Evolutionary conservation across 805 yeast species (phyloP), one percentile per base, ranked within the genome.

Genomic region (Candida ulmi): DNA sequence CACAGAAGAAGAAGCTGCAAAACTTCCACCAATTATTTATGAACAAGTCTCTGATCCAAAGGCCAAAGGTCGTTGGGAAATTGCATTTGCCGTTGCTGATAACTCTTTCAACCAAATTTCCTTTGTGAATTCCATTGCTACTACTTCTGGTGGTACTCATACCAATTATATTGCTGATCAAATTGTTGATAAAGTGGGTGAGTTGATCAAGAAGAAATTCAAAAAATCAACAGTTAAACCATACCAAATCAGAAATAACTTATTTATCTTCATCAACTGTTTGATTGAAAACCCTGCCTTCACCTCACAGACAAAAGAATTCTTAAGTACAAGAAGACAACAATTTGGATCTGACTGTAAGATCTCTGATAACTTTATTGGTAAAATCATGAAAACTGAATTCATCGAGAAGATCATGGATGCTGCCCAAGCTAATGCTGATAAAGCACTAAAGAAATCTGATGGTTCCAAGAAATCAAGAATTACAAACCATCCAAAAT

Each of bases 291-390:
- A 93, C 52, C 99, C 99, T 0, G 95, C 98, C 0, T 93, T 93
- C 60, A 88, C 97, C 0, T 90, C 98, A 1, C 99, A 93, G 65
- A 93, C 99, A 0, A 93, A 93, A 57, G 99, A 93, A 60, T 96
- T 88, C 57, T 67, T 93, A 53, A 90, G 96, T 18, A 88, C 98
- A 1, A 80, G 93, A 57, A 80, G 80, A 0, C 71, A 83, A 16
- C 95, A 90, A 49, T 93, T 91, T 67, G 97, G 97, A 21, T 86
- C 96, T 9, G 83, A 68, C 66, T 84, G 76, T 58, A 79, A 72
- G n/a, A 70, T 93, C 6, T 74, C 87, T 13, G 95, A 85, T 43
- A 82, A 71, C 18, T 93, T 87, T 58, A 72, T 91, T 44, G 78
- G 76, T 46, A 81, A 77, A 46, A 71, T 82, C 17, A 69, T 84